These are phyloP conservation scores for Arctium minus DNA, from an alignment of 129 eudicot species.

Conservation along the genomic window DNA sequence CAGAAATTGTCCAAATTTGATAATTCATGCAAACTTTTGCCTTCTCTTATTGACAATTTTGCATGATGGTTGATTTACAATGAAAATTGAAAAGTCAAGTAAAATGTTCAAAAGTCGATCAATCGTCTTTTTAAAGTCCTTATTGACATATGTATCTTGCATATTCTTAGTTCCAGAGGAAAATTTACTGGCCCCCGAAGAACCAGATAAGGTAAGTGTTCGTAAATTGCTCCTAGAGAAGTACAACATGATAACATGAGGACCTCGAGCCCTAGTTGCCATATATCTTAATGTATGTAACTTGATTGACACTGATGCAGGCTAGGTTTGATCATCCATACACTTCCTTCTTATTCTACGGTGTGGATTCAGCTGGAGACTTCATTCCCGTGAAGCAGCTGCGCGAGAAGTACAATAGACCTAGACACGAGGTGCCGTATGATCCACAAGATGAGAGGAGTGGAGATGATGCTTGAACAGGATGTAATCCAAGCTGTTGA, in stretches of 20 bases:
- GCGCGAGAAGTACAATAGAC: conserved; percentile 83
- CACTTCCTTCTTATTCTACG: conserved; percentile 72
- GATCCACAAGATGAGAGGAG: conserved; percentile 56
- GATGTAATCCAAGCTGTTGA: conserved; percentile 13
- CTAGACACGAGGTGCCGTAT: conserved; percentile 80
- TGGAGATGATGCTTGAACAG: conserved; percentile 38
- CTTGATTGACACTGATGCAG: conserved; percentile 33
- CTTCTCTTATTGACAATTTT: no score
- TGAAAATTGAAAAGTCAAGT: no score
- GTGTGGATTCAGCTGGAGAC: conserved; percentile 89
- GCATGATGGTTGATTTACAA: no score
- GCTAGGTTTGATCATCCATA: conserved; percentile 90
- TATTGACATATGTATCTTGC: conserved; percentile 8
- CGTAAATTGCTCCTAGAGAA: not conserved
- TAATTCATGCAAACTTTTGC: no score
- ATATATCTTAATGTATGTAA: not conserved
- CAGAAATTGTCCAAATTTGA: no score
- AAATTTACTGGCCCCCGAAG: conserved; percentile 67
- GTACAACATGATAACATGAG: not conserved
- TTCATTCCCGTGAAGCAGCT: conserved; percentile 89
- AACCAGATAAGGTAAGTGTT: conserved; percentile 65
- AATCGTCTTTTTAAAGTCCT: not conserved
- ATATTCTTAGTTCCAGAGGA: conserved; percentile 80
- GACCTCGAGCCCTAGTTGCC: not conserved
- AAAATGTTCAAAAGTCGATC: not conserved